Evolutionary conservation across 2,329 filamentous ascomycete genomes (phyloP).

Genomic region (Nemania sp.): DNA sequence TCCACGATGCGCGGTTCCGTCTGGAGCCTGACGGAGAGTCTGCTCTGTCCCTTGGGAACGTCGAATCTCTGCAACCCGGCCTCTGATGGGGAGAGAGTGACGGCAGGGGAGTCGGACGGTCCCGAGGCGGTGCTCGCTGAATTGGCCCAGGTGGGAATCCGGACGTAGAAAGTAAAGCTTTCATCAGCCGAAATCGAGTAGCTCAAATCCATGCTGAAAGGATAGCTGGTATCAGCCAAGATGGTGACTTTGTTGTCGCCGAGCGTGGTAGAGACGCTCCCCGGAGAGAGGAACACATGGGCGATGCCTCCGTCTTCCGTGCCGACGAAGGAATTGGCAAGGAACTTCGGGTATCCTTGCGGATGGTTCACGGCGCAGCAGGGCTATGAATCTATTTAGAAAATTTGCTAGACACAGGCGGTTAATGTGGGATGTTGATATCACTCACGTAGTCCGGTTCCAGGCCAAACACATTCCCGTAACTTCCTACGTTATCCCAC

Average conservation of each 20-base stretch:
- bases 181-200: conserved; percentile 39
- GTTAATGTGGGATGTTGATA: neutral
- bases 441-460: conserved; percentile 51
- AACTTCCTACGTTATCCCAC: conserved; percentile 52
- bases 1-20: conserved; percentile 38
- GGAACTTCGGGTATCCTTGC: conserved; percentile 60
- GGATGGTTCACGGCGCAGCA: conserved; percentile 64
- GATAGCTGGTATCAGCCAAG: conserved; percentile 54
- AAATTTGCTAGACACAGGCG: neutral
- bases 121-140: conserved; percentile 31
- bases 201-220: conserved; percentile 39
- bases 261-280: conserved; percentile 46
- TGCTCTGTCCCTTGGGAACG: conserved; percentile 30
- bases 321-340: conserved; percentile 52
- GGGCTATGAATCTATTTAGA: conserved; percentile 36
- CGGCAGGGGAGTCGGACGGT: conserved; percentile 14
- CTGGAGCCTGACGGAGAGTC: conserved; percentile 33
- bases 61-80: conserved; percentile 36
- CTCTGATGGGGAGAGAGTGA: conserved; percentile 27
- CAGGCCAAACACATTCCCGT: conserved; percentile 54
- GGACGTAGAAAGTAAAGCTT: conserved; percentile 41
- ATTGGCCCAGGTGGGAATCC: conserved; percentile 40
- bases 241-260: conserved; percentile 47
- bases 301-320: conserved; percentile 52
- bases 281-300: conserved; percentile 57